phyloP scores from a whole-genome alignment of 2,329 filamentous ascomycete genomes.

The Byssothecium circinans region DNA sequence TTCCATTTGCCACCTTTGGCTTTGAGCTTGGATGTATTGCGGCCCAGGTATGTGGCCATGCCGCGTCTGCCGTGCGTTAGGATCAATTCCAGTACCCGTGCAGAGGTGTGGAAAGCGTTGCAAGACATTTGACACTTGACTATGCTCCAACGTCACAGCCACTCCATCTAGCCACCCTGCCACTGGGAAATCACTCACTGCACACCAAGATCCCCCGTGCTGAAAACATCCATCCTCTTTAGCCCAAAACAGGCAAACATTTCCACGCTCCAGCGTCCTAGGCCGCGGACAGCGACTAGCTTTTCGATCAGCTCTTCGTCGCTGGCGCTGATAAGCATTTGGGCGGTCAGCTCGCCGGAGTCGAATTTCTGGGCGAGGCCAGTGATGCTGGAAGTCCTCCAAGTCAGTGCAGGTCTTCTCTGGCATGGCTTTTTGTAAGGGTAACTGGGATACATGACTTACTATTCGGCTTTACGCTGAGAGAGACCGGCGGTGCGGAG shows the following conservation, averaged over 20 bases:
- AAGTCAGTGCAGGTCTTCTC: neutral
- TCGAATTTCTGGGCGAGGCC: constrained; percentile 83
- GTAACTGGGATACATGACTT: neutral
- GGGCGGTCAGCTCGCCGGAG: constrained; percentile 71
- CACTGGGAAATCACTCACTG: constrained; percentile 57
- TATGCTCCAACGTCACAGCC: no score
- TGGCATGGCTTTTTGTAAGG: neutral
- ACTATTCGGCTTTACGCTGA: constrained; percentile 91
- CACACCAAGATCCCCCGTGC: constrained; percentile 86
- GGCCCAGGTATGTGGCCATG: constrained; percentile 84
- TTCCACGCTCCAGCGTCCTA: constrained; percentile 85
- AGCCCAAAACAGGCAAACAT: constrained; percentile 96
- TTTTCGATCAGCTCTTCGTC: constrained; percentile 85
- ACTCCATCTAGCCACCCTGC: neutral
- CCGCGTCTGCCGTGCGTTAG: constrained; percentile 59
- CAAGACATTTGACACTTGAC: no score
- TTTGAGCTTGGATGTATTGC: constrained; percentile 83
- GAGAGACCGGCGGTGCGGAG: constrained; percentile 87
- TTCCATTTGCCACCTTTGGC: constrained; percentile 86
- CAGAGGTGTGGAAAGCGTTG: no score
- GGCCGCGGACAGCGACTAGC: constrained; percentile 80
- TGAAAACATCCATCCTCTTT: constrained; percentile 93
- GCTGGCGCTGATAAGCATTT: constrained; percentile 73
- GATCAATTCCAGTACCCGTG: no score
- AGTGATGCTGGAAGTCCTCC: constrained; percentile 54